A percentile compares a stretch with the other conserved stretches of the same genome.
Evolutionary conservation across 1,284 basidiomycete species (phyloP).

Genomic region (Xanthoconium separans): DNA sequence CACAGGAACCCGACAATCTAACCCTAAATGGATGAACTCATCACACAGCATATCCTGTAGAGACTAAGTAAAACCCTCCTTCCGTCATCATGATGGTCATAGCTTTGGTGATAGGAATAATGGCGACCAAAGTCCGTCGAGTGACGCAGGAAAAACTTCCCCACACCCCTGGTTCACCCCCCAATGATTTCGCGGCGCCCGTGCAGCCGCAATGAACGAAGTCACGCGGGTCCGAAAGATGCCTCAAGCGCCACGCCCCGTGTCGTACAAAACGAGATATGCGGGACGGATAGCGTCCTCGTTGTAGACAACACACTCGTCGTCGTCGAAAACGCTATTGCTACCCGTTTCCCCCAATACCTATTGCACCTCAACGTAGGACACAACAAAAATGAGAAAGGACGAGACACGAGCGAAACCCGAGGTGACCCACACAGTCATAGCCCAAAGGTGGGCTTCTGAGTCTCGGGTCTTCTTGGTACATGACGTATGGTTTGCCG

Average conservation of each 20-base stretch:
- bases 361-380: conserved; percentile 3
- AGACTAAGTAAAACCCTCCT: no score
- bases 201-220: not conserved
- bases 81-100: no score
- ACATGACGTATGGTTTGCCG: conserved; percentile 10
- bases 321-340: conserved; percentile 14
- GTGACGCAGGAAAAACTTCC: no score
- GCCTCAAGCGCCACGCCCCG: not conserved
- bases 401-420: not conserved
- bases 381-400: not conserved
- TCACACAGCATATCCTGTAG: no score
- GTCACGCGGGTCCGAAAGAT: not conserved
- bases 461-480: conserved; percentile 13
- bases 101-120: no score
- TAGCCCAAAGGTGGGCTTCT: conserved; percentile 16
- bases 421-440: conserved; percentile 20
- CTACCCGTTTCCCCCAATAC: conserved; percentile 15
- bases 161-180: no score
- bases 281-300: conserved; percentile 25
- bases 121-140: no score
- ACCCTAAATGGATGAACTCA: no score
- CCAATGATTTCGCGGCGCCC: no score
- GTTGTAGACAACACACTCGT: conserved; percentile 29
- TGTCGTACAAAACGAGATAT: conserved; percentile 27
- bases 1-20: no score